Evolutionary conservation across 2,329 filamentous ascomycete genomes (phyloP), one percentile per base, ranked within the genome.

Genomic region (Paecilomyces formosus): DNA sequence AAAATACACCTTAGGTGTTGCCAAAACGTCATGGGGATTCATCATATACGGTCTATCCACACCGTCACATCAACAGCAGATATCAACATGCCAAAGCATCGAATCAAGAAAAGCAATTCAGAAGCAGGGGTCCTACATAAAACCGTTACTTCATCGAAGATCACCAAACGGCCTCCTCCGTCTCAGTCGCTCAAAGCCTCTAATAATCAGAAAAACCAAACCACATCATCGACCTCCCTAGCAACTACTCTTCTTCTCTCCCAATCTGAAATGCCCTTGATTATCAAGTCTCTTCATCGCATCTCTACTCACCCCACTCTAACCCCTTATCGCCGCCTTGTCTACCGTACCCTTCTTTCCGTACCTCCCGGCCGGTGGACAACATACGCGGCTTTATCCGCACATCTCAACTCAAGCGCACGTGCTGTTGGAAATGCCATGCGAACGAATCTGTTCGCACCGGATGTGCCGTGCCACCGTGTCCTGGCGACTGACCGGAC

Each of bases 401-500:
- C 79, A 8, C 82, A 88, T 59, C 80, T 93, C 15, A 72, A 78
- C 11, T 90, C 88, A 22, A 90, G 88, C 3, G 88, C 90, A 1
- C 81, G 90, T 50, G 90, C 90, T 0, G 84, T 94, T 4, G 90
- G 90, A 15, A 90, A 89, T 60, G 89, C 89, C 1, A 79, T 95
- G 68, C 82, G 88, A 18, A 78, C 75, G 35, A 96, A 96, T 70
- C 90, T 90, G 0, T 95, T 93, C 66, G 90, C 91, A 13, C 90
- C 91, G 0, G 81, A 84, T 33, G 88, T 93, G 3, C 91, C 90
- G 1, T 95, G 90, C 65, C 90, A 95, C 73, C 82, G 91, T 9
- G 88, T 93, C 22, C 83, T 95, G 53, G 88, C 89, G 5, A 87
- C 85, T 49, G 87, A 86, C 55, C 87, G 89, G 12, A 79, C 69